phyloP scores from a whole-genome alignment of 345 rosid species.

The Turritis glabra region DNA sequence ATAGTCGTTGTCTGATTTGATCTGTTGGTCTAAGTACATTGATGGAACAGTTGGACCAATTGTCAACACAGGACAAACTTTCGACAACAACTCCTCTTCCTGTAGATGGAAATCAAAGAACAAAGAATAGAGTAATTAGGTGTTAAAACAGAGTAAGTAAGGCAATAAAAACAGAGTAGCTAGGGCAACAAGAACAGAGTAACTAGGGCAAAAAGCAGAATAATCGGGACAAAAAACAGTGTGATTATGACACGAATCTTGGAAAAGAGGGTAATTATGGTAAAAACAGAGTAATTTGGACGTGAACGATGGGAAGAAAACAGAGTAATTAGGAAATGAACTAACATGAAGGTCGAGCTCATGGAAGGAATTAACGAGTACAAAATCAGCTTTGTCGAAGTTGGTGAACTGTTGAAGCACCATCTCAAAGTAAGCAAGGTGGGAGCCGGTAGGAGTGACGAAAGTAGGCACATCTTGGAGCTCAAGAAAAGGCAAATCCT shows the following conservation, averaged over 20 bases:
- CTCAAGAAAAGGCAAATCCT: conserved; percentile 48
- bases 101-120: conserved; percentile 8
- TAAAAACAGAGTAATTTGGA: not conserved
- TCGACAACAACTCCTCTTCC: conserved; percentile 49
- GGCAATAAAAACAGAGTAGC: not conserved
- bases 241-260: not conserved
- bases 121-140: not conserved
- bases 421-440: conserved; percentile 56
- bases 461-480: conserved; percentile 61
- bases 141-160: not conserved
- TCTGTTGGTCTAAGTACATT: conserved; percentile 51
- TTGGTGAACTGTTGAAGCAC: conserved; percentile 55
- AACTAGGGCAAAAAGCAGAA: not conserved
- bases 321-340: conserved; percentile 7
- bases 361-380: conserved; percentile 50
- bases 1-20: conserved; percentile 47
- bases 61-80: conserved; percentile 44
- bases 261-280: not conserved
- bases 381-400: conserved; percentile 45
- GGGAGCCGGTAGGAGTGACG: conserved; percentile 43
- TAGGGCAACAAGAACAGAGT: not conserved
- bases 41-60: conserved; percentile 77
- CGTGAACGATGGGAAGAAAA: conserved; percentile 23
- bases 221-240: too few species aligned
- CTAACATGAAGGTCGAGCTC: conserved; percentile 53